Evolutionary conservation across 169 alveolate genomes (phyloP), one percentile per base, ranked within the genome.

Genomic region (Cryptosporidium ubiquitum): DNA sequence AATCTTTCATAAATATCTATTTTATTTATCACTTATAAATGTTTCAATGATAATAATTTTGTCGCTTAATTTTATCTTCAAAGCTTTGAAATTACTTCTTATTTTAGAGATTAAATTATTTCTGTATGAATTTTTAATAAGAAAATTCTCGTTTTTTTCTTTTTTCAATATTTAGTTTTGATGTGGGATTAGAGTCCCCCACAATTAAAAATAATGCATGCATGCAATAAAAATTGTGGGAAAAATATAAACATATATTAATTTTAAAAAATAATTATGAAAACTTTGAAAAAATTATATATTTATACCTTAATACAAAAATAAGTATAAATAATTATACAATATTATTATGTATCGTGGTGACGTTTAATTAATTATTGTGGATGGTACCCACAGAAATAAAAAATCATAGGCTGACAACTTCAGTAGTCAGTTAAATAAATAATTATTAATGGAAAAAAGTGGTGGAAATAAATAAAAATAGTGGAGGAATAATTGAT

Each of bases 291-390:
- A 64, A 35, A n/a, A 64, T 64, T 31, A 35, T 64, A 37, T 64
- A 4, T 64, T 4, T 70, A 57, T 73, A 33, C 10, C 33, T 37
- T 7, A 23, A 51, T 40, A 51, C 7, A 1, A 31, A 29, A 35
- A 51, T 52, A 20, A 5, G 60, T 49, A 44, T 70, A 70, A 70
- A 44, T 70, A 42, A 70, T 70, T 42, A 70, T 70, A 70, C 37
- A 70, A 35, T 70, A 70, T 42, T 23, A 44, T 44, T 44, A 47
- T 35, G 84, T 70, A 73, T 73, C 85, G 85, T 73, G 85, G 51
- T 33, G 85, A 73, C 42, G 85, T 39, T 33, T 31, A 73, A 70
- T 33, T 37, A 31, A 73, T 73, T 33, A 51, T 73, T 12, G 52
- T 64, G 42, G 71, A 33, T 55, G 70, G 69, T 73, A 73, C 85